Percentiles rank a stretch among this genome's conserved stretches.
phyloP scores from a whole-genome alignment of 2,329 filamentous ascomycete species.

The Leptographium lundbergii region DNA sequence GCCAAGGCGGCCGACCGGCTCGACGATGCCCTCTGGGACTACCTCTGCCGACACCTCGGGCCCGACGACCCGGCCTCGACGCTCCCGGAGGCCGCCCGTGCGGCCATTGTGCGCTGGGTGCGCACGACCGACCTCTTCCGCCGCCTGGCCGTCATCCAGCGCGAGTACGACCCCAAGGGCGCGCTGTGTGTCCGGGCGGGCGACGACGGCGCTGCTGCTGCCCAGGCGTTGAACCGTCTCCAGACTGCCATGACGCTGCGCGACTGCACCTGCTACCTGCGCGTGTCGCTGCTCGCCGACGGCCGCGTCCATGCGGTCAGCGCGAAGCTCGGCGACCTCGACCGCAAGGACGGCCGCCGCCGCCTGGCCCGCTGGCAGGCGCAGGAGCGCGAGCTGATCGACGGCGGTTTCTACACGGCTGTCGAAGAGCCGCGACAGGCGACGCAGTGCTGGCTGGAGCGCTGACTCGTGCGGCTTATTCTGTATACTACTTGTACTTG shows the following conservation, averaged over 20 bases:
- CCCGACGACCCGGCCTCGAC: constrained; percentile 13
- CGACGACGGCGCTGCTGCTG: not conserved
- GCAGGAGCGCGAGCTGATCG: constrained; percentile 49
- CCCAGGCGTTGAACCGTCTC: constrained; percentile 32
- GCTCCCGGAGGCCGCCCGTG: constrained; percentile 14
- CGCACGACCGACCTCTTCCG: constrained; percentile 25
- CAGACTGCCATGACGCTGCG: constrained; percentile 67
- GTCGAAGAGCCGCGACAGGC: constrained; percentile 12
- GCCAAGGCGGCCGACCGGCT: not conserved
- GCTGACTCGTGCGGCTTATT: not conserved
- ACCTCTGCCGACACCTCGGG: constrained; percentile 21
- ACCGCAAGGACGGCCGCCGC: constrained; percentile 55
- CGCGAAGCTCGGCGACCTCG: constrained; percentile 60
- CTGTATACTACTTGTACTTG: not conserved
- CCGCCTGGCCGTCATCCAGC: constrained; percentile 27
- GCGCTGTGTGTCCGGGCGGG: not conserved
- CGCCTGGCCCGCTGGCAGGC: constrained; percentile 59
- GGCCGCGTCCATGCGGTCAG: constrained; percentile 30
- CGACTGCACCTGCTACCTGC: constrained; percentile 65
- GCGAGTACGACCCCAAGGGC: constrained; percentile 17
- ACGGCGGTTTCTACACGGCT: constrained; percentile 52
- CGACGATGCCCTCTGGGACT: constrained; percentile 1
- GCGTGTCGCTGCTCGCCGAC: constrained; percentile 58
- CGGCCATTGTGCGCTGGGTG: constrained; percentile 25
- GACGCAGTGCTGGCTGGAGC: constrained; percentile 16